Evolutionary conservation across 805 yeast genomes (phyloP), one percentile per base, ranked within the genome.

Genomic region (Ogataea haglerorum): DNA sequence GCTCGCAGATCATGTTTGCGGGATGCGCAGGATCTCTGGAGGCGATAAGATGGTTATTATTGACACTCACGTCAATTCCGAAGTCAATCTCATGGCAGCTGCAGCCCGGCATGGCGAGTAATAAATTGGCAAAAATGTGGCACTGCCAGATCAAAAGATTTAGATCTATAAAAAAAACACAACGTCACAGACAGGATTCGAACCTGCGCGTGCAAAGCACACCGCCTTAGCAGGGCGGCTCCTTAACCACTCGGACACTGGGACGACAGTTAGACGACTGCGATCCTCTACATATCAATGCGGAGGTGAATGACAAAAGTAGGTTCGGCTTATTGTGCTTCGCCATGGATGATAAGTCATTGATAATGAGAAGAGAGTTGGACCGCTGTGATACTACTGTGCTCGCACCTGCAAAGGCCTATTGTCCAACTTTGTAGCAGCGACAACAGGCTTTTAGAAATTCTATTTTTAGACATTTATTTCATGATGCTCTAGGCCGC

Each of bases 161-260:
- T n/a, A n/a, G n/a, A n/a, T n/a, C n/a, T n/a, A n/a, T n/a, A n/a
- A n/a, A n/a, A n/a, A n/a, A n/a, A n/a, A n/a, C n/a, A n/a, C n/a
- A 61, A 53, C 95, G 96, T 85, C 85, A 87, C 95, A 84, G 95
- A 86, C 95, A 87, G 95, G 96, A 87, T 87, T 87, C 96, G 96
- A 87, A 87, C 96, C 95, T 87, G 95, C 95, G 96, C 81, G 78
- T 83, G 87, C 80, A 82, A 72, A 82, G 78, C 87, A 83, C 86
- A 82, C 80, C 78, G 85, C 87, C 88, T 81, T 73, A 76, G 82
- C 82, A 76, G 82, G 82, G 82, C 75, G 76, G 75, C 82, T 78
- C 80, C 80, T 76, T 76, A 76, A 76, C 81, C 82, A 75, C 82
- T 76, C 80, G 80, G 81, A 78, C 81, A 76, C 80, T 72, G 79